Conservation (phyloP, 345 rosid species). For the Hibiscus mutabilis region DNA sequence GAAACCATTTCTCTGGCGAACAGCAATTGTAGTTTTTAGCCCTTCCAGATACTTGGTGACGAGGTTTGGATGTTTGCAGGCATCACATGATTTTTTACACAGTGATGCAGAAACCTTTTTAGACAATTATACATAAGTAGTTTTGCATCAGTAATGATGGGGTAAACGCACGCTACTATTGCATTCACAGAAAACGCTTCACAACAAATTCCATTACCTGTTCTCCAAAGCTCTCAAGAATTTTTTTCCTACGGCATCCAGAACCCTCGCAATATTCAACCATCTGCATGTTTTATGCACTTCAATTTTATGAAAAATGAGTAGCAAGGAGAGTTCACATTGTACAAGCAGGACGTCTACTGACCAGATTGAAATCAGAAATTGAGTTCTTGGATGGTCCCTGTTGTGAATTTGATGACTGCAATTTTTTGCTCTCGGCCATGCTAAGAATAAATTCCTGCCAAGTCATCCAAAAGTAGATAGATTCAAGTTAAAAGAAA, state of each 20-base stretch:
- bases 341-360: conserved; percentile 11
- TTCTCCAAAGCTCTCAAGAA: conserved; percentile 90
- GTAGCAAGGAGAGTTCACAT: conserved; percentile 6
- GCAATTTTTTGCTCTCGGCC: conserved; percentile 52
- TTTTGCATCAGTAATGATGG: conserved; percentile 4
- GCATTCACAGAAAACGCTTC: background rate
- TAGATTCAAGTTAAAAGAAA: conserved; percentile 3
- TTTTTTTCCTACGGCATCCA: conserved; percentile 85
- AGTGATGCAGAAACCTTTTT: conserved; percentile 50
- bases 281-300: conserved; percentile 40
- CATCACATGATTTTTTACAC: conserved; percentile 78
- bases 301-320: conserved; percentile 17
- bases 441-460: conserved; percentile 82
- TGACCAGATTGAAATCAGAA: conserved; percentile 69
- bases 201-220: conserved; percentile 40
- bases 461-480: conserved; percentile 14
- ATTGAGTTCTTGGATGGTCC: conserved; percentile 44
- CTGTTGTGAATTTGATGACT: conserved; percentile 42
- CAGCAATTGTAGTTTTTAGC: conserved; percentile 35
- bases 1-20: conserved; percentile 49
- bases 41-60: conserved; percentile 59
- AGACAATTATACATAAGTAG: background rate
- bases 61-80: conserved; percentile 71
- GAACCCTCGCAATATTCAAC: conserved; percentile 82
- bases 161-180: background rate